Conservation (phyloP, 768 basidiomycete species). For the Sarcodon sp. region DNA sequence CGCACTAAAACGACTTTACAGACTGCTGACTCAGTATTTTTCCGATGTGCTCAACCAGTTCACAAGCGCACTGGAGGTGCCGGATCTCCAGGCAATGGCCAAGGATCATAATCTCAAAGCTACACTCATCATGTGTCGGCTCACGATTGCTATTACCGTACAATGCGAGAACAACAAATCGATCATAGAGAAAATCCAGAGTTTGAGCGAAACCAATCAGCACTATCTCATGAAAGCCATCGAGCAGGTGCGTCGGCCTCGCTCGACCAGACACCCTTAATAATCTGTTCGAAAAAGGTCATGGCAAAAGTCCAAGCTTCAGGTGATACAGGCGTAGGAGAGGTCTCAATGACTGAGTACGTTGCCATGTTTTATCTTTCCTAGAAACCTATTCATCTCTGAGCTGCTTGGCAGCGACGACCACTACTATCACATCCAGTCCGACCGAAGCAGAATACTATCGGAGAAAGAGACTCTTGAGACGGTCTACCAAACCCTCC, state of each 20-base stretch:
- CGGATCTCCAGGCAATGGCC: constrained; percentile 77
- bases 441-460: constrained; percentile 61
- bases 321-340: constrained; percentile 34
- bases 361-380: constrained; percentile 15
- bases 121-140: constrained; percentile 62
- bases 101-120: constrained; percentile 58
- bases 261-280: neutral
- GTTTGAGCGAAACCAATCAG: constrained; percentile 71
- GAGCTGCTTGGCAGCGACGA: constrained; percentile 51
- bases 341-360: constrained; percentile 69
- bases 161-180: constrained; percentile 83
- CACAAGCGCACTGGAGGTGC: constrained; percentile 68
- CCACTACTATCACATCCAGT: constrained; percentile 80
- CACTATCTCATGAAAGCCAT: constrained; percentile 89
- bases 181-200: constrained; percentile 83
- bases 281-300: constrained; percentile 29
- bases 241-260: constrained; percentile 52
- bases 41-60: constrained; percentile 75
- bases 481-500: constrained; percentile 61
- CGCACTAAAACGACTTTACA: constrained; percentile 72
- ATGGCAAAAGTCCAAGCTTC: constrained; percentile 61
- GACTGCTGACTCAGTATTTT: constrained; percentile 83
- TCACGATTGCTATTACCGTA: constrained; percentile 77
- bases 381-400: neutral
- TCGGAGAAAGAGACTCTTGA: constrained; percentile 82